Conservation (phyloP, 2,329 filamentous ascomycete species). For the Beauveria medogensis region DNA sequence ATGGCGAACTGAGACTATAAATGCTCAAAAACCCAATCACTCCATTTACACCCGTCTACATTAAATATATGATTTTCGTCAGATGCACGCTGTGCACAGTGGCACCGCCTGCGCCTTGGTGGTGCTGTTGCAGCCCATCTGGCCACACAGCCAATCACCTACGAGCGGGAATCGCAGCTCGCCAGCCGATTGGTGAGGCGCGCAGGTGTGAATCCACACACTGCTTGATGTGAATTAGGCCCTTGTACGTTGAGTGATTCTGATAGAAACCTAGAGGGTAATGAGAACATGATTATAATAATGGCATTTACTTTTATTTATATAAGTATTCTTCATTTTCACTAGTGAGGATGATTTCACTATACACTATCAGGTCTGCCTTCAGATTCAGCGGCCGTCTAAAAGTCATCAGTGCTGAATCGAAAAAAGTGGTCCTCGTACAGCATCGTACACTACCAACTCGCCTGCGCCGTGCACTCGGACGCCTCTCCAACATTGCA, state of each 20-base stretch:
- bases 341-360: too few relatives aligned
- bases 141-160: not conserved
- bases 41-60: not conserved
- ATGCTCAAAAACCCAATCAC: not conserved
- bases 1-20: not conserved
- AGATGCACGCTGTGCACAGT: not conserved
- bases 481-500: not conserved
- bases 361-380: too few relatives aligned
- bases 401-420: too few relatives aligned
- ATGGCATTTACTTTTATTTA: too few relatives aligned
- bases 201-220: not conserved
- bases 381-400: too few relatives aligned
- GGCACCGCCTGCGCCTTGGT: not conserved
- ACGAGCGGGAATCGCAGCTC: not conserved
- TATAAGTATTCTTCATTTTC: too few relatives aligned
- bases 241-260: too few relatives aligned
- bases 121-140: not conserved
- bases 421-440: too few relatives aligned
- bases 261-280: too few relatives aligned
- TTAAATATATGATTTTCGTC: not conserved
- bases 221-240: too few relatives aligned
- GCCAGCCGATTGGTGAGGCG: constrained; percentile 3
- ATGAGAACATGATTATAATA: too few relatives aligned
- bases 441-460: not conserved
- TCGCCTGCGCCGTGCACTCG: not conserved